Conservation (phyloP, 306 rosid genomes). For the Aeschynomene evenia region DNA sequence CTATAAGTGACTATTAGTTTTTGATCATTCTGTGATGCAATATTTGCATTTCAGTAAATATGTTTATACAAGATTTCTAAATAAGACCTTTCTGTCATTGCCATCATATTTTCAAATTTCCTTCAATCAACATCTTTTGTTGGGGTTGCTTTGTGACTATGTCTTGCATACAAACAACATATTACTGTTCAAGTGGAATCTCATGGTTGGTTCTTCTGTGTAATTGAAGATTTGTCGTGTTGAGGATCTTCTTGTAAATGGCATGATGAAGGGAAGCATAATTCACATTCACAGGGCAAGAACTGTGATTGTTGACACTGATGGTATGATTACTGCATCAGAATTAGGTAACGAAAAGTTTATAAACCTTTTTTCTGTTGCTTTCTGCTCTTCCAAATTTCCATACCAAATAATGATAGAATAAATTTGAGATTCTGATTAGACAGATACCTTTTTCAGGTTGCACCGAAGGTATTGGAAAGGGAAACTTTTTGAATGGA, state of each 20-base stretch:
- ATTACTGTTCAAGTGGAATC: conserved; percentile 7
- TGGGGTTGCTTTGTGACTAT: conserved; percentile 11
- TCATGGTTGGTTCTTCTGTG: conserved; percentile 31
- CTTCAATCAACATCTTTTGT: not conserved
- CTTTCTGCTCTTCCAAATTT: conserved; percentile 30
- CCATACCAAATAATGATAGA: not conserved
- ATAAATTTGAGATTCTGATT: conserved; percentile 38
- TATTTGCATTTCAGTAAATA: not conserved
- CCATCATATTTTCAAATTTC: conserved; percentile 2
- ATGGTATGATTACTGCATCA: conserved; percentile 76
- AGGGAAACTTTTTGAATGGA: conserved; percentile 92
- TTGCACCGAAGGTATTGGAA: conserved; percentile 90
- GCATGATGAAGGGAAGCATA: conserved; percentile 82
- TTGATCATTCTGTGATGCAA: conserved; percentile 3
- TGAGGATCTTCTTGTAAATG: conserved; percentile 93
- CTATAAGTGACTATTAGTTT: not conserved
- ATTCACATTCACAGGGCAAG: conserved; percentile 98
- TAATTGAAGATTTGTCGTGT: conserved; percentile 87
- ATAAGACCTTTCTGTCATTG: conserved; percentile 21
- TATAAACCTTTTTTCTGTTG: not conserved
- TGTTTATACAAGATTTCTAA: not conserved
- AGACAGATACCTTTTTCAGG: conserved; percentile 55
- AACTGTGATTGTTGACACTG: conserved; percentile 68
- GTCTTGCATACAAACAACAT: conserved; percentile 6
- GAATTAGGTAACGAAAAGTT: conserved; percentile 60